These are phyloP conservation scores for Cyclotella choctawhatcheeana DNA, from an alignment of 108 stramenopile species.

Conservation along the genomic window DNA sequence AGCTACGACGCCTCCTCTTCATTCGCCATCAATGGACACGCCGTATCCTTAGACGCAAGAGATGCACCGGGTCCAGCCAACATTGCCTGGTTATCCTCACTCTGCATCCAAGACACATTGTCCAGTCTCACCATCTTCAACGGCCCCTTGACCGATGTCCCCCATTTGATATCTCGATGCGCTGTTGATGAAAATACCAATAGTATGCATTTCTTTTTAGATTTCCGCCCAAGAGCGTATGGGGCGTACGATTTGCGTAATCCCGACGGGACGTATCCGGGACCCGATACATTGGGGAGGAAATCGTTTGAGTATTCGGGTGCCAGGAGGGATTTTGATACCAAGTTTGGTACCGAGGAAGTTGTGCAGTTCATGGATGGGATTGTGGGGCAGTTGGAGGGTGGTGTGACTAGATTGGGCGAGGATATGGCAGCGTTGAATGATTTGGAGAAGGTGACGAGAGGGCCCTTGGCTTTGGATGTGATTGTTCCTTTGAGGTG, in stretches of 20 bases:
- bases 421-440: conserved; percentile 16
- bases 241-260: conserved; percentile 75
- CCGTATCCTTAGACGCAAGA: conserved; percentile 56
- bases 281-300: conserved; percentile 76
- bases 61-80: conserved; percentile 84
- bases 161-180: conserved; percentile 71
- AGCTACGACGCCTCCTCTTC: conserved; percentile 46
- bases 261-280: conserved; percentile 73
- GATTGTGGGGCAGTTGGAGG: conserved; percentile 49
- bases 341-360: conserved; percentile 71
- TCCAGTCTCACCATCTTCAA: conserved; percentile 76
- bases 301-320: conserved; percentile 80
- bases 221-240: conserved; percentile 80
- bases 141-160: conserved; percentile 81
- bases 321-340: conserved; percentile 64
- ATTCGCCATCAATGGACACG: conserved; percentile 31
- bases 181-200: conserved; percentile 28
- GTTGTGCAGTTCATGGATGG: conserved; percentile 50
- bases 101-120: conserved; percentile 51
- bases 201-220: conserved; percentile 53
- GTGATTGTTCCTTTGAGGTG: conserved; percentile 67
- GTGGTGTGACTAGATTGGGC: conserved; percentile 40
- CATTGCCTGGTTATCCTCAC: conserved; percentile 72
- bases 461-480: conserved; percentile 62
- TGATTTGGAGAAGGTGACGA: conserved; percentile 68